Evolutionary conservation across 768 basidiomycete species (phyloP).

Genomic region (Phanerodontia chrysosporium): DNA sequence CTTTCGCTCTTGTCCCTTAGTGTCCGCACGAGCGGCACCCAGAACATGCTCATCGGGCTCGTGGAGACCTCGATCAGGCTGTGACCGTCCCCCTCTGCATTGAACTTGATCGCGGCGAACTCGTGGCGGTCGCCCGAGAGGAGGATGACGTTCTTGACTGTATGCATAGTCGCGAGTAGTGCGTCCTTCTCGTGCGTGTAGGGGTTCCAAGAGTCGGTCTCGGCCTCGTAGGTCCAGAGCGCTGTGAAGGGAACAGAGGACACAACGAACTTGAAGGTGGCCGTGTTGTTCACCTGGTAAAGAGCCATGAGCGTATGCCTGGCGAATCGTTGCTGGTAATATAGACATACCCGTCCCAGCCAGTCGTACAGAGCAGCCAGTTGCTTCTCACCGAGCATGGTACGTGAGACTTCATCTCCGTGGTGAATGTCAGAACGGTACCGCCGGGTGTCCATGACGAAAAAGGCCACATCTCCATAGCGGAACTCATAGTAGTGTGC

Average conservation of each 20-base stretch:
- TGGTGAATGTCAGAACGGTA: constrained; percentile 45
- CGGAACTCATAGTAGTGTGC: constrained; percentile 57
- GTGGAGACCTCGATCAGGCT: constrained; percentile 63
- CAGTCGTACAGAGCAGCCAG: constrained; percentile 57
- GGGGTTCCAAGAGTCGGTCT: constrained; percentile 66
- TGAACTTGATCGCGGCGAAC: constrained; percentile 69
- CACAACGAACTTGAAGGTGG: constrained; percentile 75
- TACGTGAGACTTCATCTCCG: constrained; percentile 37
- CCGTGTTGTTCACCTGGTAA: constrained; percentile 57
- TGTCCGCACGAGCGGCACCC: constrained; percentile 56
- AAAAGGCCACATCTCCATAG: constrained; percentile 68
- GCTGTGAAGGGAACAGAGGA: constrained; percentile 72
- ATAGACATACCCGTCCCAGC: constrained; percentile 52
- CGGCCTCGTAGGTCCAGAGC: constrained; percentile 62
- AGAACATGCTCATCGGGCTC: constrained; percentile 66
- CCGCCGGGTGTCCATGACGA: constrained; percentile 71
- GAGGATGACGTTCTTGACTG: constrained; percentile 67
- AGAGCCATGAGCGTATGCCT: too few species aligned
- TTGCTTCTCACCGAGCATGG: constrained; percentile 70
- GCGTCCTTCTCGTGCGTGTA: constrained; percentile 56
- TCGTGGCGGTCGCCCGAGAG: constrained; percentile 77
- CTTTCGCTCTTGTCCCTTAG: constrained; percentile 42
- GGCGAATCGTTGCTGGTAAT: too few species aligned
- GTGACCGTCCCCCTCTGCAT: constrained; percentile 33
- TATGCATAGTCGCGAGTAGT: constrained; percentile 53